Evolutionary conservation across 2,329 filamentous ascomycete genomes (phyloP).

Genomic region (Paramyrothecium roridum): DNA sequence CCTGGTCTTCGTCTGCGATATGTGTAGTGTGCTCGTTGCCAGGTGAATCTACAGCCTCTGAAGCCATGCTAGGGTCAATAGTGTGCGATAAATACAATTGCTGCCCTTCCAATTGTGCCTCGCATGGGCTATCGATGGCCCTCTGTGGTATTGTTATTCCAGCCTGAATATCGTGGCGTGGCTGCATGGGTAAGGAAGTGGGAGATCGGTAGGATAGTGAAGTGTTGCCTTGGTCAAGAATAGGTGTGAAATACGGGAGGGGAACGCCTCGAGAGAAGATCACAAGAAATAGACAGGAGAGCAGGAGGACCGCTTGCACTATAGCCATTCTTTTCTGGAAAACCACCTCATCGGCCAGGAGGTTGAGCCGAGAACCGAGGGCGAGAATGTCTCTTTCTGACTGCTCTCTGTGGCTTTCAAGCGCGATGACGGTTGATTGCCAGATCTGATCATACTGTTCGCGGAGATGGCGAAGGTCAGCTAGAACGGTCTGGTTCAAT

Average conservation of each 20-base stretch:
- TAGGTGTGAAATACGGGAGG: constrained; percentile 25
- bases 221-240: constrained; percentile 21
- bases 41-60: too few relatives aligned
- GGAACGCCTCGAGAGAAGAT: constrained; percentile 66
- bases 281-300: constrained; percentile 83
- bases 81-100: too few relatives aligned
- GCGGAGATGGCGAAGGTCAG: constrained; percentile 73
- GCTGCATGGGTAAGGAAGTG: neutral
- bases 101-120: too few relatives aligned
- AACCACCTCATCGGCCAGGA: constrained; percentile 89
- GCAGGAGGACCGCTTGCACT: constrained; percentile 80
- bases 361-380: constrained; percentile 73
- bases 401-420: constrained; percentile 84
- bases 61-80: too few relatives aligned
- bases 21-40: too few relatives aligned
- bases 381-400: constrained; percentile 81
- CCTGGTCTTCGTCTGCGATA: too few relatives aligned
- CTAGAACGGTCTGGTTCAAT: constrained; percentile 83
- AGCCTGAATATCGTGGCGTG: neutral
- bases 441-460: constrained; percentile 94
- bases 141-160: neutral
- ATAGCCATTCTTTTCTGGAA: constrained; percentile 91
- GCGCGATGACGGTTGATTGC: constrained; percentile 90
- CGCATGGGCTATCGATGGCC: too few relatives aligned
- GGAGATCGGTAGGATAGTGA: constrained; percentile 11